Evolutionary conservation across 352 stramenopile genomes (phyloP).

Genomic region (Saprolegnia parasitica): DNA sequence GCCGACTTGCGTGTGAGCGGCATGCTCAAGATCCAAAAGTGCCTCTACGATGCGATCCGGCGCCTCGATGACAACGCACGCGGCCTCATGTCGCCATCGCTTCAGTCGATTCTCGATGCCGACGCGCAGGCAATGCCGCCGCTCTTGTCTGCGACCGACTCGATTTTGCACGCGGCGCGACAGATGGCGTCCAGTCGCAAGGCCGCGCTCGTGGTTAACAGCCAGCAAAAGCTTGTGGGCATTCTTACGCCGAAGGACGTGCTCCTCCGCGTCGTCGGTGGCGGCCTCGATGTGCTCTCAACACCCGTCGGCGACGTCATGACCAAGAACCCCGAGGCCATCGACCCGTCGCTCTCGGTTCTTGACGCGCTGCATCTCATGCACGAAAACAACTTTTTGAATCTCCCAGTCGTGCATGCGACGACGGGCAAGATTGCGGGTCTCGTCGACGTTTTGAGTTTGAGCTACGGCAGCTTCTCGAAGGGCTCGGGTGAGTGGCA

Average conservation of each 20-base stretch:
- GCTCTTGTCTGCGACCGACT: slow-evolving; percentile 67
- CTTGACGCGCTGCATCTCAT: slow-evolving; percentile 97
- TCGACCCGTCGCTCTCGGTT: slow-evolving; percentile 88
- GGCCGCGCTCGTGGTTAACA: slow-evolving; percentile 76
- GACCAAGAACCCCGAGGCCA: slow-evolving; percentile 94
- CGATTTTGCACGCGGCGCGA: slow-evolving; percentile 79
- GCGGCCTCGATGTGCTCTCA: slow-evolving; percentile 82
- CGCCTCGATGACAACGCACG: slow-evolving; percentile 91
- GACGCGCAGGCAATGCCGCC: slow-evolving; percentile 62
- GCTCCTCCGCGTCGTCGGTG: slow-evolving; percentile 91
- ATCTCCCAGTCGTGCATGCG: slow-evolving; percentile 93
- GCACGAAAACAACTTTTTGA: slow-evolving; percentile 97
- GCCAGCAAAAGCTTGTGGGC: slow-evolving; percentile 85
- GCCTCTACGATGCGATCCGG: slow-evolving; percentile 96
- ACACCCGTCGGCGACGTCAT: slow-evolving; percentile 93
- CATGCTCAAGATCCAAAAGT: slow-evolving; percentile 98
- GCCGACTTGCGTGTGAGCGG: slow-evolving; percentile 88
- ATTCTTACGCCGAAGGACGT: slow-evolving; percentile 98
- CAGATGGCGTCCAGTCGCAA: slow-evolving; percentile 82
- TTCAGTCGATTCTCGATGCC: slow-evolving; percentile 70
- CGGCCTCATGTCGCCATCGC: slow-evolving; percentile 63
- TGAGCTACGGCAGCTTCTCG: slow-evolving; percentile 85
- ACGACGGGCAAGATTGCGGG: slow-evolving; percentile 64
- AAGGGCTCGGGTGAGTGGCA: slow-evolving; percentile 72
- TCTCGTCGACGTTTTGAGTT: slow-evolving; percentile 83